phyloP scores from a whole-genome alignment of 73 alveolate species.

The Diophrys sp. region DNA sequence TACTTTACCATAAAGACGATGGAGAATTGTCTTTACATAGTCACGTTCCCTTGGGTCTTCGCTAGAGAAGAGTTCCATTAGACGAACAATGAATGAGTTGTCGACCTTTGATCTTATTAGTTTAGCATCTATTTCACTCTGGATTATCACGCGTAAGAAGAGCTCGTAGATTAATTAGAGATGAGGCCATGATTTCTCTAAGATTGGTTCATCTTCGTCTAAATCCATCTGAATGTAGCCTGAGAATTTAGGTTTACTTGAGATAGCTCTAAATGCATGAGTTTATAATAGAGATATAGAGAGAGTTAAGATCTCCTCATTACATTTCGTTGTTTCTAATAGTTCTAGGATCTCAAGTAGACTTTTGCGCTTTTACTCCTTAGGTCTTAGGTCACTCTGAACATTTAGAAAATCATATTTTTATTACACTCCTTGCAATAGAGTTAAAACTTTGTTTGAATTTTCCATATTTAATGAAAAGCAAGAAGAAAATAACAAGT shows the following conservation, averaged over 20 bases:
- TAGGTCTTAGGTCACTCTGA: too few species aligned
- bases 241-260: not conserved
- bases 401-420: too few species aligned
- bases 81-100: slow-evolving; percentile 34
- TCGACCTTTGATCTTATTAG: slow-evolving; percentile 23
- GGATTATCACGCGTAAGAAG: slow-evolving; percentile 65
- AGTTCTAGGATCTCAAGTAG: not conserved
- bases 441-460: too few species aligned
- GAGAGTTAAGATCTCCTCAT: not conserved
- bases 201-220: slow-evolving; percentile 66
- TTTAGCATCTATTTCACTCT: slow-evolving; percentile 49
- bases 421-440: too few species aligned
- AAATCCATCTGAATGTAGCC: slow-evolving; percentile 31
- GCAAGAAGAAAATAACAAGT: too few species aligned
- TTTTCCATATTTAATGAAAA: too few species aligned
- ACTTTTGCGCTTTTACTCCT: not conserved
- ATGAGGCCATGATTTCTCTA: slow-evolving; percentile 81
- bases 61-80: slow-evolving; percentile 76
- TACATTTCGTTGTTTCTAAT: not conserved
- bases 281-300: not conserved
- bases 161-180: slow-evolving; percentile 72
- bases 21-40: slow-evolving; percentile 75
- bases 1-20: slow-evolving; percentile 83
- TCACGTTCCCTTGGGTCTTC: slow-evolving; percentile 89
- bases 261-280: not conserved